These are phyloP conservation scores for Aspergillus fumigatus DNA, from an alignment of 2,329 filamentous ascomycete species.

Conservation along the genomic window DNA sequence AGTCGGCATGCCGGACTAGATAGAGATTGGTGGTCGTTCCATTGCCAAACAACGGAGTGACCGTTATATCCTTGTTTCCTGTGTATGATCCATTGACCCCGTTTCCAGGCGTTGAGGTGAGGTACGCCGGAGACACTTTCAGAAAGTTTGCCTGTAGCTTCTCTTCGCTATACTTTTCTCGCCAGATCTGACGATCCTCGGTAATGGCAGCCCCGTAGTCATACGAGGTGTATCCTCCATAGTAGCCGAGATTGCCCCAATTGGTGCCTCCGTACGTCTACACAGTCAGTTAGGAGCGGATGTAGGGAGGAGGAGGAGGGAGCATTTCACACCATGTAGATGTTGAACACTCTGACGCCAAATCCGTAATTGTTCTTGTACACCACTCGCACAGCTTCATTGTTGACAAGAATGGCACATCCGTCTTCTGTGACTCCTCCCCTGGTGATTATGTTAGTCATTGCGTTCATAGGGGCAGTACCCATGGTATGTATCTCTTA, in stretches of 20 bases:
- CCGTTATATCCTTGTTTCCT: conserved; percentile 52
- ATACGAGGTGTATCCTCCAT: conserved; percentile 60
- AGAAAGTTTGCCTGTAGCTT: conserved; percentile 74
- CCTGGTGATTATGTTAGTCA: background rate
- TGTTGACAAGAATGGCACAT: conserved; percentile 62
- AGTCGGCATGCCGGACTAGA: conserved; percentile 60
- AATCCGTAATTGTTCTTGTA: conserved; percentile 71
- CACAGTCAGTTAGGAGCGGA: background rate
- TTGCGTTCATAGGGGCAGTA: background rate
- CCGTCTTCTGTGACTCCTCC: conserved; percentile 23
- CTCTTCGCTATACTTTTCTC: conserved; percentile 75
- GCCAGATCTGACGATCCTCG: conserved; percentile 62
- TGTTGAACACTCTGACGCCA: conserved; percentile 62
- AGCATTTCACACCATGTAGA: conserved; percentile 62
- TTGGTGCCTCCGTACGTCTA: conserved; percentile 72
- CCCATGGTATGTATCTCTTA: conserved; percentile 15
- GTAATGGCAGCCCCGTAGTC: conserved; percentile 61
- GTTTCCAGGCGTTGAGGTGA: conserved; percentile 56
- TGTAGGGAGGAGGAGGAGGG: background rate
- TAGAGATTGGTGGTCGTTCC: conserved; percentile 50
- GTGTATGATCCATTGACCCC: conserved; percentile 39
- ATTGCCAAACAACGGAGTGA: conserved; percentile 58
- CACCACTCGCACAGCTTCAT: conserved; percentile 75
- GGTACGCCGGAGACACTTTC: conserved; percentile 65
- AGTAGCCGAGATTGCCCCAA: conserved; percentile 73